Conservation (phyloP, 202 grass and related monocot species). For the Carex arenaria region DNA sequence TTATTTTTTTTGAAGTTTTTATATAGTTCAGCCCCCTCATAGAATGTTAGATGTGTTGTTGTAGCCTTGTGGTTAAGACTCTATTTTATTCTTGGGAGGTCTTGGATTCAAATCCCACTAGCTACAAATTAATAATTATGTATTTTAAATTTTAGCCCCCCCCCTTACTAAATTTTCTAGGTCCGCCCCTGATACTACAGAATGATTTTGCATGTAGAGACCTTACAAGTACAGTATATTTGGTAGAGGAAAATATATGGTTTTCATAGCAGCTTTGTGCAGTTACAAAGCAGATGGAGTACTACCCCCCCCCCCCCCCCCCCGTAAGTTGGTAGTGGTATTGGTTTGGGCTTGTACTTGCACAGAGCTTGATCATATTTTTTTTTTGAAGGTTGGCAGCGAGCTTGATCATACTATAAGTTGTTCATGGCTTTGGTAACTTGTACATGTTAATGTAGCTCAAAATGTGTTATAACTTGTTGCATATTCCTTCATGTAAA, state of each 20-base stretch:
- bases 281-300: background rate
- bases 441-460: background rate
- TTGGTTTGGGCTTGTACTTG: background rate
- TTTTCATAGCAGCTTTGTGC: background rate
- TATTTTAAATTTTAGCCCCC: too few relatives aligned
- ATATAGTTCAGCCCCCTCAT: too few relatives aligned
- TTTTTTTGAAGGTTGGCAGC: too few relatives aligned
- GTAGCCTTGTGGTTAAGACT: too few relatives aligned
- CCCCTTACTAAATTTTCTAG: too few relatives aligned
- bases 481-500: background rate
- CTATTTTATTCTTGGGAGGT: too few relatives aligned
- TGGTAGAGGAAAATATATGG: background rate
- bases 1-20: too few relatives aligned
- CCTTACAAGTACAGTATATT: background rate
- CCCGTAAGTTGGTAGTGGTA: background rate
- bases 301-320: too few relatives aligned
- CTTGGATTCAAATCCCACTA: too few relatives aligned
- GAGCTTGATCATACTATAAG: background rate
- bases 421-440: background rate
- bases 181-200: background rate
- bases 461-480: background rate
- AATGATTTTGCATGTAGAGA: background rate
- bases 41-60: too few relatives aligned
- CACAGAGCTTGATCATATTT: background rate
- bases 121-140: too few relatives aligned